Conservation (phyloP, 768 basidiomycete species). For the Boletus reticulatus region DNA sequence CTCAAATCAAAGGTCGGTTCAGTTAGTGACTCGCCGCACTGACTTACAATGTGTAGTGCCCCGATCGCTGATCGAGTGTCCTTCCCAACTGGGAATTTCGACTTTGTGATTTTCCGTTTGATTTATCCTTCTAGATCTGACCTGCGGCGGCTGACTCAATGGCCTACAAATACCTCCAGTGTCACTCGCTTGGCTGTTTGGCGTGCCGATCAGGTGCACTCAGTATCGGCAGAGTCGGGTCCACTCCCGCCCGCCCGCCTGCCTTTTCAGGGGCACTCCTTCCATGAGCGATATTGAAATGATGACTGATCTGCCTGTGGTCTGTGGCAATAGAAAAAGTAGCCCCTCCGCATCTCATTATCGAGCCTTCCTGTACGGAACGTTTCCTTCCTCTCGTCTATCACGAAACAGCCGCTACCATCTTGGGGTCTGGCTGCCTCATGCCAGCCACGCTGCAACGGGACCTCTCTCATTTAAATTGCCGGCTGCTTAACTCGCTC, state of each 20-base stretch:
- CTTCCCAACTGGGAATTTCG: slow-evolving; percentile 11
- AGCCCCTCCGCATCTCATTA: slow-evolving; percentile 19
- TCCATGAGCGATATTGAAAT: slow-evolving; percentile 30
- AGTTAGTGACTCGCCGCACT: not conserved
- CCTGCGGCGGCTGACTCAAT: slow-evolving; percentile 1
- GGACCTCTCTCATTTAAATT: slow-evolving; percentile 33
- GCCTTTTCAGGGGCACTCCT: slow-evolving; percentile 27
- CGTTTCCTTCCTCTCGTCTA: slow-evolving; percentile 31
- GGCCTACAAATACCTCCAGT: not conserved
- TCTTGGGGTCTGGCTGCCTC: slow-evolving; percentile 33
- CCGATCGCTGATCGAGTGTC: slow-evolving; percentile 23
- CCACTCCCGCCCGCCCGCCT: slow-evolving; percentile 14
- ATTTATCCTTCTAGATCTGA: not conserved
- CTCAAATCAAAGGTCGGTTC: not conserved
- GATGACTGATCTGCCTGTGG: slow-evolving; percentile 28
- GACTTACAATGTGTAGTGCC: not conserved
- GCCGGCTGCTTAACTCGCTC: slow-evolving; percentile 20
- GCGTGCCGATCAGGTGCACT: not conserved
- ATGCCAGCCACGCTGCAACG: slow-evolving; percentile 36
- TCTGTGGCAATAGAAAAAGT: slow-evolving; percentile 32
- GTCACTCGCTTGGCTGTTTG: slow-evolving; percentile 3
- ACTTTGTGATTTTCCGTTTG: slow-evolving; percentile 10
- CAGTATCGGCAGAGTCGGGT: not conserved
- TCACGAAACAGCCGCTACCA: slow-evolving; percentile 31
- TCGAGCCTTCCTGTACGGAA: slow-evolving; percentile 27